Base-by-base conservation (phyloP, 306 rosid species). In the Myrica gale region DNA sequence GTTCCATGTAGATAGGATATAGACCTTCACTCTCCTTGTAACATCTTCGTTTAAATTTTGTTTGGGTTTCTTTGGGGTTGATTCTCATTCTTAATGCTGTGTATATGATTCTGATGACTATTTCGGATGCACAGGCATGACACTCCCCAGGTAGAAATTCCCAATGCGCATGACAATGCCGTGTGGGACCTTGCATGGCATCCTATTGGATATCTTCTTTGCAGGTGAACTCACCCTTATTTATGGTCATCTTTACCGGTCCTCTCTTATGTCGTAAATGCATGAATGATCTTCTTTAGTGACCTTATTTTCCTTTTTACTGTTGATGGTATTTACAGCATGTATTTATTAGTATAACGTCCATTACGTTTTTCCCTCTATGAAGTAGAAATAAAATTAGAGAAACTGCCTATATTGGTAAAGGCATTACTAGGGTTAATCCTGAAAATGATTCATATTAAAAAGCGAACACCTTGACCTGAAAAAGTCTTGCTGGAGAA, bases 101-200 rank as follows among this genome's bases (percentile, higher is more conserved):
- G 32, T 39, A 1, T 44, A 39, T 54, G 10, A 44, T 41, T 82
- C 78, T 73, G 71, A 52, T 78, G 76, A 77, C 72, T 62, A 42
- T 76, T 53, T 76, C 61, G 80, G 73, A 68, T 83, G 73, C 67
- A 54, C 97, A 95, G 99, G 86, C 99, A 92, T 74, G 99, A 90
- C 52, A 89, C 93, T 60, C 97, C 99, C 4, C 99, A 95, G 85
- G 83, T 92, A 80, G 99, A 95, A 88, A 89, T 95, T 84, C 23
- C 85, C 55, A 88, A 83, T 75, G 97, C 97, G 19, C 99, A 95
- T 76, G 99, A 95, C 76, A 90, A 90, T 79, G 91, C 88, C 81
- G 99, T 92, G 69, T 95, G 97, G 99, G 97, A 95, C 83, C 97
- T 95, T 81, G 97, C 96, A 26, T 95, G 99, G 99, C 99, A 95